Conservation (phyloP, 2,329 filamentous ascomycete genomes). For the Blastomyces silverae region DNA sequence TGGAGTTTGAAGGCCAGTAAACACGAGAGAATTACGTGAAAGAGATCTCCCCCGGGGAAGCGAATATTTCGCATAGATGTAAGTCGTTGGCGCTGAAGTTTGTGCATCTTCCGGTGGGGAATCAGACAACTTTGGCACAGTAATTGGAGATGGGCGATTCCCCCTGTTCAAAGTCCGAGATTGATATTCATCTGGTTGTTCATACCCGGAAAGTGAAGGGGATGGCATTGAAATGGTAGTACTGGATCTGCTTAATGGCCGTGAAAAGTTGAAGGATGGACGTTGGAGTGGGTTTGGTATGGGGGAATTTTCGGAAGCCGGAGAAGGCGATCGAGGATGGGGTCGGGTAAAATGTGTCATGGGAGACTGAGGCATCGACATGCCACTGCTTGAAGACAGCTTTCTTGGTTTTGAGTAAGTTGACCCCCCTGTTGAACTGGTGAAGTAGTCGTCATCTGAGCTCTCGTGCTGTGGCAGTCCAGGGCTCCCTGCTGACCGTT, state of each 20-base stretch:
- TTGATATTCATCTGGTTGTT: slow-evolving; percentile 42
- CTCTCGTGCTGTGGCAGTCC: slow-evolving; percentile 58
- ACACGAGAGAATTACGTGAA: slow-evolving; percentile 59
- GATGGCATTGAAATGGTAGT: slow-evolving; percentile 35
- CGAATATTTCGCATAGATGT: slow-evolving; percentile 77
- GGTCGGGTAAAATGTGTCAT: slow-evolving; percentile 57
- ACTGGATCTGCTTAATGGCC: slow-evolving; percentile 63
- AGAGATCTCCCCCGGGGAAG: slow-evolving; percentile 76
- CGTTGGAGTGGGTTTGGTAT: slow-evolving; percentile 54
- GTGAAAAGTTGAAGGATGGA: slow-evolving; percentile 87
- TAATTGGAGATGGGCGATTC: slow-evolving; percentile 31
- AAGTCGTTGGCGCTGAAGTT: slow-evolving; percentile 57
- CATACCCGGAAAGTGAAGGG: slow-evolving; percentile 33
- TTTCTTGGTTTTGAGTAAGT: slow-evolving; percentile 67
- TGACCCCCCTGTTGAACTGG: slow-evolving; percentile 52
- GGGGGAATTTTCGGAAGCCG: slow-evolving; percentile 71
- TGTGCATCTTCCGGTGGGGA: slow-evolving; percentile 20
- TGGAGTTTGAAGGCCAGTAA: slow-evolving; percentile 49
- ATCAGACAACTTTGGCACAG: slow-evolving; percentile 25
- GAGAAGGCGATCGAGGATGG: slow-evolving; percentile 71
- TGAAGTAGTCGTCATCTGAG: slow-evolving; percentile 64
- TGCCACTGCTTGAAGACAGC: slow-evolving; percentile 63
- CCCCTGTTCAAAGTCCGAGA: slow-evolving; percentile 21
- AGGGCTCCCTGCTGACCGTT: slow-evolving; percentile 44
- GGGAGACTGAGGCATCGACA: slow-evolving; percentile 56